Base-by-base conservation (phyloP, 1,284 basidiomycete species). In the Singerocomus inundabilis region DNA sequence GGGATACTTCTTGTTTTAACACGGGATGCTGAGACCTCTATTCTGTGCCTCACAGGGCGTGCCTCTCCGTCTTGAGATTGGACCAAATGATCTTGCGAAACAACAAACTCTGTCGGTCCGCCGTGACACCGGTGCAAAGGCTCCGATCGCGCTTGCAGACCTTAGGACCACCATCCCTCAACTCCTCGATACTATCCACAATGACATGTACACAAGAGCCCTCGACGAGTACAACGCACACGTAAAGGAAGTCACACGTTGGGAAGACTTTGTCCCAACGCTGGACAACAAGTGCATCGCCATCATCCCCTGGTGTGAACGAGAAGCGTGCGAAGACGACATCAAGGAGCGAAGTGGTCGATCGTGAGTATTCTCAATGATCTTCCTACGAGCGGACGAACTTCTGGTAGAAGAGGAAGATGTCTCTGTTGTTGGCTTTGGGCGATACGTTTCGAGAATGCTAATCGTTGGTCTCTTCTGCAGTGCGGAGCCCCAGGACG, bases 291-390 rank as follows among this genome's bases (percentile, higher is more conserved):
- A 97, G 77, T 86, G 85, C 67, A 81, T 94, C 39, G 85, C 90
- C 18, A 89, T 91, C 45, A 83, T 99, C 53, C 97, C 97, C 10
- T 99, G 97, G 97, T 99, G 97, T 72, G 93, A 99, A 73, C 80
- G 77, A 38, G 92, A 93, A 69, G 81, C 78, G 38, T 99, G 97
- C 70, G 96, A 99, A 71, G 96, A 99, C 71, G 91, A 93, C 64
- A 97, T 99, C 79, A 99, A 99, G 79, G 93, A 98, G 65, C 80
- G 91, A 57, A 92, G 87, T 66, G 92, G 84, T 32, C 78, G 84
- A 69, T 80, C 86, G 91, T 93, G 66, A 77, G 91, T 85, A 13
- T 46, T 53, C 36, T 42, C n/a, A 0, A 24, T 54, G 21, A 21
- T 51, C 50, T 39, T 51, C 12, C 46, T 55, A 21, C 35, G 29